Evolutionary conservation across 1,139 yeast species (phyloP).

Genomic region (Saccharomyces hybrid): DNA sequence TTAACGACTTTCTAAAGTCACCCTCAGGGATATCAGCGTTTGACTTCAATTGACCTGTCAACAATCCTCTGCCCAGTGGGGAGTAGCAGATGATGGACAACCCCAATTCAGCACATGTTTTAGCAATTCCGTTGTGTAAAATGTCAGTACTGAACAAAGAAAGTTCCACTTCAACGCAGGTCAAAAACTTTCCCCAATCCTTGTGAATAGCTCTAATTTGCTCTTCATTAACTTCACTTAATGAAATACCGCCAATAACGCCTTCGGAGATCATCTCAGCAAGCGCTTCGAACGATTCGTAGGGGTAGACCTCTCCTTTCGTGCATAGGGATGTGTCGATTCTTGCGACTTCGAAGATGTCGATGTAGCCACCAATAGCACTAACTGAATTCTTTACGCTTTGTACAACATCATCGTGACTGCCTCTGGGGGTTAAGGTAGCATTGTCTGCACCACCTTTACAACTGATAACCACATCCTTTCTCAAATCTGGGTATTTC

Average conservation of each 20-base stretch:
- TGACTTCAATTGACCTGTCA: conserved; percentile 53
- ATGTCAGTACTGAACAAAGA: conserved; percentile 61
- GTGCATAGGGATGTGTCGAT: conserved; percentile 41
- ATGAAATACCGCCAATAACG: conserved; percentile 54
- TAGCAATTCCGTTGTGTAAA: conserved; percentile 52
- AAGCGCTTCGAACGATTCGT: conserved; percentile 43
- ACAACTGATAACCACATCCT: conserved; percentile 50
- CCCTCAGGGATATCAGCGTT: conserved; percentile 42
- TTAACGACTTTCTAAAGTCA: conserved; percentile 48
- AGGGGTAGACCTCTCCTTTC: conserved; percentile 25
- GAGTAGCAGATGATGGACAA: conserved; percentile 73
- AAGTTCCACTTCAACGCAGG: conserved; percentile 68
- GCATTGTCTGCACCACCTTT: conserved; percentile 51
- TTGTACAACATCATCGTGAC: conserved; percentile 39
- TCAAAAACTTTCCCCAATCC: conserved; percentile 42
- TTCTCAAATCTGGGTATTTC: conserved; percentile 45
- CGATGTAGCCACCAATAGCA: conserved; percentile 42
- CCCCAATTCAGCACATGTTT: conserved; percentile 44
- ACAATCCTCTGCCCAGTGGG: conserved; percentile 72
- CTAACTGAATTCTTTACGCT: conserved; percentile 45
- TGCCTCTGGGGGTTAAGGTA: conserved; percentile 42
- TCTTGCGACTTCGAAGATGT: conserved; percentile 65
- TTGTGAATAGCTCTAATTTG: conserved; percentile 51
- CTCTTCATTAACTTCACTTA: conserved; percentile 61
- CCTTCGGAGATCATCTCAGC: conserved; percentile 49